Base-by-base conservation (phyloP, 2,329 filamentous ascomycete genomes). In the Epichloe gansuensis region DNA sequence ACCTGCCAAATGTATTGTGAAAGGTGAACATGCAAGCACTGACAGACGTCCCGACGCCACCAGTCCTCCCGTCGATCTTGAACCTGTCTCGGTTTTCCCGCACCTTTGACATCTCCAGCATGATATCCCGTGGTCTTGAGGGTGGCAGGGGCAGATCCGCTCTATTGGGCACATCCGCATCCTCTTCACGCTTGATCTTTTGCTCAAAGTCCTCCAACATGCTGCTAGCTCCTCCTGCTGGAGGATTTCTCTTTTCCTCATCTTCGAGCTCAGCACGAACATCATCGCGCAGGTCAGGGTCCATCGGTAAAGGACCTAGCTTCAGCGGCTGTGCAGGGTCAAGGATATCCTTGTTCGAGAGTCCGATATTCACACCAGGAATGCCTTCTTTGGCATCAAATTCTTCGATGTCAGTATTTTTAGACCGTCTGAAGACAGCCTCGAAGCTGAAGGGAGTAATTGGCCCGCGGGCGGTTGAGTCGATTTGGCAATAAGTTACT, bases 1-100 rank as follows among this genome's bases (percentile, higher is more conserved):
- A 90, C 88, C 82, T 86, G 67, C 95, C 89, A 56, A 89, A 84
- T 0, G 88, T 95, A 67, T 98, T 98, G 73, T 98, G 93, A 63
- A 97, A 95, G 0, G 93, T 98, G 66, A 94, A 96, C 87, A 97
- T 97, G 73, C 88, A 93, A 25, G 94, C 84, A 61, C 89, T 95
- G 54, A 96, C 76, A 27, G 84, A 83, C 51, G 89, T 81, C 13
- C 90, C 89, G 49, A 90, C 78, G 8, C 90, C 91, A 15, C 89
- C 87, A 12, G 87, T 91, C 36, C 86, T 81, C 21, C 84, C 81
- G 54, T 95, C 87, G 53, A 97, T 91, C 63, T 82, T 85, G 66
- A 96, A 95, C 17, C 91, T 80, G 62, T 97, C 91, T 23, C 93
- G 82, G 62, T 95, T 88, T 67, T 98, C 93, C 57, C 89, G 87